These are phyloP conservation scores for Daldinia sp. DNA, from an alignment of 2,329 filamentous ascomycete species.

Conservation along the genomic window DNA sequence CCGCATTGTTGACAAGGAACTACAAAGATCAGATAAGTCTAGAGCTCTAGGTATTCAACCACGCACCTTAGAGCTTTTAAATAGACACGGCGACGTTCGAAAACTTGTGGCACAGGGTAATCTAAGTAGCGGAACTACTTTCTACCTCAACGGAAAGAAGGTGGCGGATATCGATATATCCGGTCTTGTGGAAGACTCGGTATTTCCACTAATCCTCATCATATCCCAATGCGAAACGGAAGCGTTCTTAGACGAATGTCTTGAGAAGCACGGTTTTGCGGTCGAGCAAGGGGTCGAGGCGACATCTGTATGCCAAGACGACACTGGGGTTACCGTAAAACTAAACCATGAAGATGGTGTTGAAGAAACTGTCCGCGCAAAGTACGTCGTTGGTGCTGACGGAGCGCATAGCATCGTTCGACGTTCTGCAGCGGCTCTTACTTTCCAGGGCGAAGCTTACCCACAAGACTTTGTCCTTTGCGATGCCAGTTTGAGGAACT, in stretches of 20 bases:
- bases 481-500: conserved; percentile 48
- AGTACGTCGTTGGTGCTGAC: conserved; percentile 55
- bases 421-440: conserved; percentile 46
- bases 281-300: conserved; percentile 38
- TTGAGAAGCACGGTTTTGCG: conserved; percentile 21
- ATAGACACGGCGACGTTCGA: conserved; percentile 52
- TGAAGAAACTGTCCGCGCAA: conserved; percentile 36
- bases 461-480: conserved; percentile 55
- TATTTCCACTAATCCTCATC: conserved; percentile 36
- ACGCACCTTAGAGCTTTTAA: conserved; percentile 58
- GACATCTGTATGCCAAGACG: conserved; percentile 24
- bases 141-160: conserved; percentile 49
- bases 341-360: conserved; percentile 24
- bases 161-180: conserved; percentile 46
- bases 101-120: conserved; percentile 50
- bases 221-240: conserved; percentile 42
- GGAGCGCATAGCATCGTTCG: conserved; percentile 54
- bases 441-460: conserved; percentile 55
- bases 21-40: conserved; percentile 48
- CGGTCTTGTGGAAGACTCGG: conserved; percentile 42
- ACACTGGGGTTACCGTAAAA: conserved; percentile 35
- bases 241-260: conserved; percentile 30
- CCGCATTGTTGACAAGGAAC: conserved; percentile 54
- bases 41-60: conserved; percentile 56
- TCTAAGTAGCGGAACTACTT: conserved; percentile 48